These are phyloP conservation scores for Colletotrichum godetiae DNA, from an alignment of 2,329 filamentous ascomycete genomes.

Conservation along the genomic window DNA sequence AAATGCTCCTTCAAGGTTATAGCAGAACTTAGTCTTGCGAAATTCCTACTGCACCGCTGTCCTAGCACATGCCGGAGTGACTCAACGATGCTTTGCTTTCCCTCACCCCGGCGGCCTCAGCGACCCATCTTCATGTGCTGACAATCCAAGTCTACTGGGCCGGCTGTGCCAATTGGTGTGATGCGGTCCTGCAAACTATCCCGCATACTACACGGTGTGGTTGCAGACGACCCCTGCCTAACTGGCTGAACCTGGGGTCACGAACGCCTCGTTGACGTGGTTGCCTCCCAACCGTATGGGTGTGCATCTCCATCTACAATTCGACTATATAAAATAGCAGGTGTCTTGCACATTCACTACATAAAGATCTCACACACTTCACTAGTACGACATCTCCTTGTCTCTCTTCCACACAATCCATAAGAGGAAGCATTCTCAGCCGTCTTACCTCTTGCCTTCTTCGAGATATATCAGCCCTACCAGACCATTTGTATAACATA, in stretches of 20 bases:
- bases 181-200: background rate
- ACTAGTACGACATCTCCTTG: background rate
- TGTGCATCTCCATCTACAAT: background rate
- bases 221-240: background rate
- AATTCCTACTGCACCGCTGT: background rate
- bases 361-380: background rate
- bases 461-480: no score
- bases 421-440: background rate
- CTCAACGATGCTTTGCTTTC: background rate
- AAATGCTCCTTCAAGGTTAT: background rate
- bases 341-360: background rate
- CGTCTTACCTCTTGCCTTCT: background rate
- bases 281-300: background rate
- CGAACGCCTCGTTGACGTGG: background rate
- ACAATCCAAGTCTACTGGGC: background rate
- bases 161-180: background rate
- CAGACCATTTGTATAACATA: background rate
- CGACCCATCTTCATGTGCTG: background rate
- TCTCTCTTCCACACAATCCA: background rate
- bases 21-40: background rate
- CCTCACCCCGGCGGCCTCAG: background rate
- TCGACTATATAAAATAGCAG: background rate
- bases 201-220: background rate
- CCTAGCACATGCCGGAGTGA: slow-evolving; percentile 6
- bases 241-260: background rate